Evolutionary conservation across 83 land plant species (phyloP).

Genomic region (Diphasiastrum complanatum): DNA sequence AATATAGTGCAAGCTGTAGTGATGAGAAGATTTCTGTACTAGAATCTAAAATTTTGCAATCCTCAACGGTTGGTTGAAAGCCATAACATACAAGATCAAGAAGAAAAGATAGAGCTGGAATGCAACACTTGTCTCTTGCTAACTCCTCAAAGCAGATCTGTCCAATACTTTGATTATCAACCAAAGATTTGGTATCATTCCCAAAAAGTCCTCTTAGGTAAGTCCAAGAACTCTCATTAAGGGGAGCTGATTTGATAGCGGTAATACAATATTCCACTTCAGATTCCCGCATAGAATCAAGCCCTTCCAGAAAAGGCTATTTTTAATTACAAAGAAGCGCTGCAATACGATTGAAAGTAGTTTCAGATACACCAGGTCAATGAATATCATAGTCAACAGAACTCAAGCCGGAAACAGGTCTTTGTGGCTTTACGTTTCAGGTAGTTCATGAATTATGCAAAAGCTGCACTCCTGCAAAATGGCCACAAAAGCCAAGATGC

Average conservation of each 20-base stretch:
- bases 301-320: conserved; percentile 73
- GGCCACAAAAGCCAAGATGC: no score
- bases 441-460: no score
- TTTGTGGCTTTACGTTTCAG: no score
- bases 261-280: conserved; percentile 53
- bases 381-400: no score
- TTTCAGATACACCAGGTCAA: no score
- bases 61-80: conserved; percentile 42
- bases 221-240: conserved; percentile 95
- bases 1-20: conserved; percentile 33
- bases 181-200: conserved; percentile 38
- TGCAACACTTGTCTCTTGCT: conserved; percentile 24
- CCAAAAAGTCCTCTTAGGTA: conserved; percentile 74
- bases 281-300: conserved; percentile 54
- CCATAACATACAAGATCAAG: conserved; percentile 72
- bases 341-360: no score
- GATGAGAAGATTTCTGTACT: conserved; percentile 16
- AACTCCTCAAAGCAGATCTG: conserved; percentile 53
- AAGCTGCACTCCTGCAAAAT: no score
- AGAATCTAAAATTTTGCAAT: conserved; percentile 30
- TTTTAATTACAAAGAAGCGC: conserved; percentile 71
- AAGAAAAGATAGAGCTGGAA: conserved; percentile 63
- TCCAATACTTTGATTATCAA: conserved; percentile 30
- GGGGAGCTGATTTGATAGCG: conserved; percentile 54
- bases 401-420: no score